phyloP scores from a whole-genome alignment of 306 rosid genomes.

The Fragaria vesca region DNA sequence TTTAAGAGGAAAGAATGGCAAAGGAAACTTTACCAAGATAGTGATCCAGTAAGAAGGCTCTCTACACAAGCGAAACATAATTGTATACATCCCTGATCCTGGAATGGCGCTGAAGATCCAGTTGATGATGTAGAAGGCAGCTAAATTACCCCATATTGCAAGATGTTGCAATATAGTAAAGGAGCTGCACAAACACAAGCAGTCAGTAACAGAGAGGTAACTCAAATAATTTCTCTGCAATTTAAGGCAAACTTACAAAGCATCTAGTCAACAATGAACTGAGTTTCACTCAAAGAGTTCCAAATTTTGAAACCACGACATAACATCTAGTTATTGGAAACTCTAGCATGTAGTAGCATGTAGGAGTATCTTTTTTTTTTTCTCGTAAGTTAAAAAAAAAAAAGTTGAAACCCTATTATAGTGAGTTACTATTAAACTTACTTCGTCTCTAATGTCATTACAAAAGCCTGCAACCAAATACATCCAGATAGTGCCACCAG shows the following conservation, averaged over 20 bases:
- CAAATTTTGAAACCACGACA: neutral
- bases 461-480: slow-evolving; percentile 98
- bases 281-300: neutral
- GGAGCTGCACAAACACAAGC: slow-evolving; percentile 59
- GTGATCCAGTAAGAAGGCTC: slow-evolving; percentile 95
- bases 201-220: slow-evolving; percentile 24
- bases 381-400: neutral
- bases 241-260: slow-evolving; percentile 6
- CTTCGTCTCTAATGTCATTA: slow-evolving; percentile 89
- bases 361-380: neutral
- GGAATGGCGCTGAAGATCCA: slow-evolving; percentile 92
- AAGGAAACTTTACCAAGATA: slow-evolving; percentile 56
- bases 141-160: slow-evolving; percentile 96
- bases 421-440: slow-evolving; percentile 37
- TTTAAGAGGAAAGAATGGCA: neutral
- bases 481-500: slow-evolving; percentile 98
- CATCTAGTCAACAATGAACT: neutral
- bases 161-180: slow-evolving; percentile 81
- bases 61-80: slow-evolving; percentile 82
- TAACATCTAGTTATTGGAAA: neutral
- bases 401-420: neutral
- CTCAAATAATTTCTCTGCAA: slow-evolving; percentile 7
- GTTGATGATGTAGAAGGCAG: slow-evolving; percentile 75
- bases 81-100: slow-evolving; percentile 92
- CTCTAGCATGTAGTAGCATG: too few relatives aligned